Conservation (phyloP, 225 moss, liverwort and hornwort genomes). For the Lunularia cruciata region DNA sequence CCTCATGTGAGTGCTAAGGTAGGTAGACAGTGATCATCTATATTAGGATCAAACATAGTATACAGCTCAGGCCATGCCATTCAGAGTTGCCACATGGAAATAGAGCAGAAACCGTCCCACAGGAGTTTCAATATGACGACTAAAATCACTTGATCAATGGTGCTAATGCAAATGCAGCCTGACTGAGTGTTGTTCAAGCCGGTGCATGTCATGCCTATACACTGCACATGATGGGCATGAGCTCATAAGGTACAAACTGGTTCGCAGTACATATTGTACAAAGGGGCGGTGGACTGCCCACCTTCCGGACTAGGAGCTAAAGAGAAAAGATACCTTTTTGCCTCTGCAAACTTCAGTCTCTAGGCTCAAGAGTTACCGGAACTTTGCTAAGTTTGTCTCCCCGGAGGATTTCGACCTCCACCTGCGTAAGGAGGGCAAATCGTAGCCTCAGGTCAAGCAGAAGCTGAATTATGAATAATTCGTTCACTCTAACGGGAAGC, state of each 20-base stretch:
- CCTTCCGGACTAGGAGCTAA: neutral
- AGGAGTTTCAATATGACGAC: too few species aligned
- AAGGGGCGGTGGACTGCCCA: neutral
- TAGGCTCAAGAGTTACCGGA: conserved; percentile 78
- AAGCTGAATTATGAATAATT: neutral
- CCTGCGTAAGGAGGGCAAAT: conserved; percentile 41
- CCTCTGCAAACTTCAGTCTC: conserved; percentile 50
- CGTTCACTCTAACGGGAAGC: neutral
- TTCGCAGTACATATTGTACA: conserved; percentile 7
- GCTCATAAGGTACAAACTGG: neutral
- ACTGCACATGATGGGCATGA: neutral
- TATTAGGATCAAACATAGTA: too few species aligned
- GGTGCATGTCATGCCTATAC: neutral
- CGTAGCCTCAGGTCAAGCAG: neutral
- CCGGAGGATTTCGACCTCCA: conserved; percentile 83
- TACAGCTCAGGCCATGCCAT: too few species aligned
- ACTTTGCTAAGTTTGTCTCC: conserved; percentile 74
- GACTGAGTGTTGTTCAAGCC: too few species aligned
- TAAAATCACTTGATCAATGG: too few species aligned
- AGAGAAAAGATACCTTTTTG: neutral
- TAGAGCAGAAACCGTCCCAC: too few species aligned
- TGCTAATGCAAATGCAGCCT: too few species aligned
- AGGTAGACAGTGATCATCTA: too few species aligned
- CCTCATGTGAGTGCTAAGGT: too few species aligned
- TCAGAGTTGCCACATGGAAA: too few species aligned